Evolutionary conservation across 75 land plant genomes (phyloP).

Genomic region (Pinus albicaulis): DNA sequence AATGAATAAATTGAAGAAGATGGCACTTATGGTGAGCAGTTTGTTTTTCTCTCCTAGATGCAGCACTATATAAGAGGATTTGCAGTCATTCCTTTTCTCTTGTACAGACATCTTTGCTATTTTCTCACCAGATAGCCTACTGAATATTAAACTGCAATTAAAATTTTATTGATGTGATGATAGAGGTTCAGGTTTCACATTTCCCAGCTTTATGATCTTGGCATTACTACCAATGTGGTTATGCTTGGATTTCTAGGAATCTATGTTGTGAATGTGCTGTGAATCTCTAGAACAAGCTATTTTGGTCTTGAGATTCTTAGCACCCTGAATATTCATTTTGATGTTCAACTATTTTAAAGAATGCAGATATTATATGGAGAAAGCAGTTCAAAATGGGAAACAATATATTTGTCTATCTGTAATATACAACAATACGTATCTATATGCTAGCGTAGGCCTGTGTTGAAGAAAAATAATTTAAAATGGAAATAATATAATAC

Average conservation of each 20-base stretch:
- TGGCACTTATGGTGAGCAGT: conserved; percentile 70
- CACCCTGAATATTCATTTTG: neutral
- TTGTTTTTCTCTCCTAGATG: neutral
- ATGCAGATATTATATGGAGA: neutral
- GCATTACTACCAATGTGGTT: neutral
- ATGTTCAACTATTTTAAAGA: neutral
- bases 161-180: neutral
- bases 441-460: too few relatives aligned
- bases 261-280: neutral
- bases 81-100: neutral
- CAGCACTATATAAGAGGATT: neutral
- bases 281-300: neutral
- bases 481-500: too few relatives aligned
- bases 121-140: neutral
- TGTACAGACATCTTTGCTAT: neutral
- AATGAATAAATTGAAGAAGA: conserved; percentile 95
- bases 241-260: neutral
- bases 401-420: neutral
- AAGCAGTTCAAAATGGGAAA: neutral
- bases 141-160: neutral
- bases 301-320: neutral
- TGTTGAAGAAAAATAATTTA: too few relatives aligned
- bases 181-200: neutral
- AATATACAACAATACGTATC: too few relatives aligned
- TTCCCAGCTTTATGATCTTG: neutral